Percentiles rank a stretch among this genome's conserved stretches.
Evolutionary conservation across 139 green algal species (phyloP).

Genomic region (Volvox reticuliferus): DNA sequence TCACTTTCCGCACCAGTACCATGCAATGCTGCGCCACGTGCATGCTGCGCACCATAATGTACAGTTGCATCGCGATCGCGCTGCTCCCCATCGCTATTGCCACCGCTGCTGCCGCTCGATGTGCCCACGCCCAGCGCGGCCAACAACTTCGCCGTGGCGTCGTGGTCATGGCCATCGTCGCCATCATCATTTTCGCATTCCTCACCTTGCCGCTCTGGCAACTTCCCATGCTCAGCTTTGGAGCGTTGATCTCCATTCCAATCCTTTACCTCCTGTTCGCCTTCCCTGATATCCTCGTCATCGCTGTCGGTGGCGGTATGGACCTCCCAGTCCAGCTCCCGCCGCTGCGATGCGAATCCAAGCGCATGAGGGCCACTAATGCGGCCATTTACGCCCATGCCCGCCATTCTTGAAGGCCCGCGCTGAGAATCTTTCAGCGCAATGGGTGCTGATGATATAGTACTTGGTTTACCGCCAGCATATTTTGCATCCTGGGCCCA

Average conservation of each 20-base stretch:
- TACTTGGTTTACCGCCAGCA: too few relatives aligned
- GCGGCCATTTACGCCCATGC: too few relatives aligned
- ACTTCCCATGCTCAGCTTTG: not conserved
- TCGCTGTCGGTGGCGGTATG: slow-evolving; percentile 61
- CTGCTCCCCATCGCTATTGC: not conserved
- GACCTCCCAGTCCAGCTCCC: slow-evolving; percentile 18
- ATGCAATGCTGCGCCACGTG: too few relatives aligned
- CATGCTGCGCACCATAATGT: not conserved
- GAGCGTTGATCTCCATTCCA: too few relatives aligned
- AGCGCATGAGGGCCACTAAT: too few relatives aligned
- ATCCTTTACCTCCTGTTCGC: not conserved
- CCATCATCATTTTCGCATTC: not conserved
- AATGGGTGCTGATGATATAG: too few relatives aligned
- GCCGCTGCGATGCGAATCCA: not conserved
- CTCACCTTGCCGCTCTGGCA: not conserved
- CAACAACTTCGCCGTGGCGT: slow-evolving; percentile 9
- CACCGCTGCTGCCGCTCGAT: not conserved
- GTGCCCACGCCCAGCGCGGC: not conserved
- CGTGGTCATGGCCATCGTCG: not conserved
- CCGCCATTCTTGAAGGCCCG: too few relatives aligned
- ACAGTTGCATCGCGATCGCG: too few relatives aligned
- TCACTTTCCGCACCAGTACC: too few relatives aligned
- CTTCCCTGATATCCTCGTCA: slow-evolving; percentile 25
- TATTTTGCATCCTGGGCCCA: too few relatives aligned
- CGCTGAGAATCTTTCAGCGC: too few relatives aligned